Base-by-base conservation (phyloP, 805 yeast species). In the Cyberlindnera mississippiensis region DNA sequence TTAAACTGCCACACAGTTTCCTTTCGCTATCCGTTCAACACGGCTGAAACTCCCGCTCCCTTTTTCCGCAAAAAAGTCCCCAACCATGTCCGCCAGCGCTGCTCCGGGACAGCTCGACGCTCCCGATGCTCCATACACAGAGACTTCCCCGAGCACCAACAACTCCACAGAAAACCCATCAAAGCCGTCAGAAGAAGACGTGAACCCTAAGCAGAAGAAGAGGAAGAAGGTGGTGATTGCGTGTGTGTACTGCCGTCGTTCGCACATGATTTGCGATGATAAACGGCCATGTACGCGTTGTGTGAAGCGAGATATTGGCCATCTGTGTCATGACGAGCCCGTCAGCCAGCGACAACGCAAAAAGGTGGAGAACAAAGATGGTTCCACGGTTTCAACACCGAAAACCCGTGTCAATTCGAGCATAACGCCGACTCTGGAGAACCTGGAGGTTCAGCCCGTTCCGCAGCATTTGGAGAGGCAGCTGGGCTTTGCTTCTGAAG, bases 221-320 rank as follows among this genome's bases (percentile, higher is more conserved):
- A 66, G 74, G 55, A 78, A 80, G 52, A 55, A 55, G 37, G 60
- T 50, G 3, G 49, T 48, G 13, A 55, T 55, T 24, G 95, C 98
- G 0, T 90, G 98, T 64, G 84, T 90, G 1, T 90, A 85, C 57
- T 90, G 97, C 60, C 76, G 96, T 30, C 69, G 98, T 41, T 86
- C 96, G 0, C 98, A 90, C 61, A 86, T 90, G 90, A 85, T 88
- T 24, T 90, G 98, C 64, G 96, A 89, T 60, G 83, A 80, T 32
- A 87, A 54, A 80, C 72, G 66, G 48, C 82, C 93, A 6, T 86
- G 96, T 56, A 75, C 80, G 38, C 70, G 96, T 33, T 90, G 98
- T 63, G 71, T 90, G 9, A 86, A 85, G 61, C 69, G 97, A 51
- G 85, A 85, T 30, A 91, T 90, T 35, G 90, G 93, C 4, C 96